phyloP scores from a whole-genome alignment of 768 basidiomycete species.

The Candolleomyces efflorescens region DNA sequence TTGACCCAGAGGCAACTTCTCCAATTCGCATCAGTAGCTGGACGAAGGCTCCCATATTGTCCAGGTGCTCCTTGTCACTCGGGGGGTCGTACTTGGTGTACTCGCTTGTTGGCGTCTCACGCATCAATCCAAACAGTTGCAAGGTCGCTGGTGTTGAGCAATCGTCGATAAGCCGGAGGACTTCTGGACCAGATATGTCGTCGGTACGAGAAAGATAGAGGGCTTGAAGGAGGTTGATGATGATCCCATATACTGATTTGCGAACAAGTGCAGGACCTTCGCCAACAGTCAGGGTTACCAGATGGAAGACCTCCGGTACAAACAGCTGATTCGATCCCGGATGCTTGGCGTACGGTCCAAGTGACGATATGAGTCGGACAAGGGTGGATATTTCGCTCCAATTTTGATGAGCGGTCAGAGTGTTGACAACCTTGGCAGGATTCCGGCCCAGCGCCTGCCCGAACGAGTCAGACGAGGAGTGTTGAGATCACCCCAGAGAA shows the following conservation, averaged over 20 bases:
- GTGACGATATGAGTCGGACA: slow-evolving; percentile 67
- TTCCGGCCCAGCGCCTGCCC: slow-evolving; percentile 69
- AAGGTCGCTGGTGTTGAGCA: slow-evolving; percentile 54
- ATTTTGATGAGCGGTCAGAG: slow-evolving; percentile 64
- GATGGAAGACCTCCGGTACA: slow-evolving; percentile 78
- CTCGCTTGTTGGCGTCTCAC: slow-evolving; percentile 64
- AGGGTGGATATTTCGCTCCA: slow-evolving; percentile 83
- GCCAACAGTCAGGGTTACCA: slow-evolving; percentile 73
- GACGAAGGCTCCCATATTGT: slow-evolving; percentile 63
- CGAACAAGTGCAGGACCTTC: slow-evolving; percentile 72
- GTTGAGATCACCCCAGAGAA: background rate
- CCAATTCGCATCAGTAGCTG: slow-evolving; percentile 60
- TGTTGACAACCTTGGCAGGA: slow-evolving; percentile 43
- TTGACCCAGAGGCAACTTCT: slow-evolving; percentile 59
- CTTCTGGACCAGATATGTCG: slow-evolving; percentile 54
- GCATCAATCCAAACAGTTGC: slow-evolving; percentile 67
- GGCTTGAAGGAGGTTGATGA: slow-evolving; percentile 80
- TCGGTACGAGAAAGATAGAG: slow-evolving; percentile 58
- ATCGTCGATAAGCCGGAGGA: slow-evolving; percentile 61
- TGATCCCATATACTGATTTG: slow-evolving; percentile 75
- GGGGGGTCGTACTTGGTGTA: slow-evolving; percentile 53
- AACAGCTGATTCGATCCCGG: slow-evolving; percentile 69
- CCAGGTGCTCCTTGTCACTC: slow-evolving; percentile 54
- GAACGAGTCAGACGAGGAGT: background rate
- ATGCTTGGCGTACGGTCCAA: slow-evolving; percentile 57